Conservation (phyloP, 2,329 filamentous ascomycete species). For the Ophiostoma populinum region DNA sequence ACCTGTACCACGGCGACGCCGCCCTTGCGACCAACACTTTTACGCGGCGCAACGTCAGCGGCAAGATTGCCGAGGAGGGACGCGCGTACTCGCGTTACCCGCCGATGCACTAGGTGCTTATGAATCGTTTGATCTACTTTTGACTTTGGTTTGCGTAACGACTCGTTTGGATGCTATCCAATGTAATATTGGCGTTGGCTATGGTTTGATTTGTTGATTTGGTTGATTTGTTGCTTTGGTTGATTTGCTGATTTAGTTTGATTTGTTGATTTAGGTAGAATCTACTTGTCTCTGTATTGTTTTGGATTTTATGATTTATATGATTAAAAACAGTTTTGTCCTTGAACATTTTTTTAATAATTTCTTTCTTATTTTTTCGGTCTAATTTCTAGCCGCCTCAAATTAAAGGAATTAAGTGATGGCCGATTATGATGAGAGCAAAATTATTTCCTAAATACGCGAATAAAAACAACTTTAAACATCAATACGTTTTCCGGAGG, state of each 20-base stretch:
- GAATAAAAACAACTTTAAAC: no score
- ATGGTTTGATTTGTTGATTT: neutral
- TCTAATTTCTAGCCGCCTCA: no score
- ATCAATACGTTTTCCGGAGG: no score
- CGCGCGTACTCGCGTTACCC: conserved; percentile 14
- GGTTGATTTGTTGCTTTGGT: neutral
- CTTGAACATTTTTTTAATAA: no score
- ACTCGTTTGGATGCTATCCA: neutral
- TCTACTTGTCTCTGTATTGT: no score
- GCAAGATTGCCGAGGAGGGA: conserved; percentile 58
- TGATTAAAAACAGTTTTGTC: no score
- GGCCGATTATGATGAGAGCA: no score
- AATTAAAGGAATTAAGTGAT: no score
- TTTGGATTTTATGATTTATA: no score
- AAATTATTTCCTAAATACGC: no score
- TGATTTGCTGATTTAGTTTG: neutral
- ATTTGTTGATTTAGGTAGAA: conserved; percentile 1
- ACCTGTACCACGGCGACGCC: conserved; percentile 11
- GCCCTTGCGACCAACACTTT: conserved; percentile 13
- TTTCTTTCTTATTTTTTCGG: no score
- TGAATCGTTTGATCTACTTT: neutral
- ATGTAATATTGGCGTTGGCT: neutral
- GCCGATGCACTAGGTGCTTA: conserved; percentile 5
- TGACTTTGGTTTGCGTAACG: neutral
- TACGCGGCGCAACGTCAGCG: conserved; percentile 47